Evolutionary conservation across 106 monocot genomes (phyloP), one percentile per base, ranked within the genome.

Genomic region (Narthecium ossifragum): DNA sequence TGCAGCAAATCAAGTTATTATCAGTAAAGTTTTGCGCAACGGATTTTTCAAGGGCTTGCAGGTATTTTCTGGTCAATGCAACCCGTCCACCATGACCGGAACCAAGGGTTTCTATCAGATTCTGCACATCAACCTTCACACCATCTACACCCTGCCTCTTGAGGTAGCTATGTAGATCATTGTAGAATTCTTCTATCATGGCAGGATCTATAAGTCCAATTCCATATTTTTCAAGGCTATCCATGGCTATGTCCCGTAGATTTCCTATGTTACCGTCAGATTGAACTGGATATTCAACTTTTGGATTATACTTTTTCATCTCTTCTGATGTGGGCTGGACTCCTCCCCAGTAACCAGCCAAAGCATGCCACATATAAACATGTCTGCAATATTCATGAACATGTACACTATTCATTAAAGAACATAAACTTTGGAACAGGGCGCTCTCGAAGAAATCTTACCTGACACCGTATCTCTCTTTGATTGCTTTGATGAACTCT

Each of bases 341-440:
- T 14, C 76, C 76, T 45, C 76, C 70, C 76, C 63, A 76, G 51
- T 70, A 76, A n/a, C 70, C 76, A 47, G 34, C 59, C 46, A 76
- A 70, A 21, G 76, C 76, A 70, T 76, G 76, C 70, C 68, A 76
- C 52, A 70, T 46, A 32, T 64, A 70, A 21, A 76, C 76, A 65
- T 46, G 63, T 45, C 51, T 64, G 64, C 7, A 64, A 14, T 18
- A n/a, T n/a, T n/a, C n/a, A n/a, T n/a, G n/a, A n/a, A n/a, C n/a
- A n/a, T n/a, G n/a, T n/a, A n/a, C n/a, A n/a, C n/a, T n/a, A n/a
- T n/a, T n/a, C n/a, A n/a, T n/a, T n/a, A n/a, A n/a, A n/a, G n/a
- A n/a, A n/a, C n/a, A n/a, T n/a, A n/a, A n/a, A n/a, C n/a, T n/a
- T n/a, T n/a, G n/a, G n/a, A n/a, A n/a, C n/a, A n/a, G n/a, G n/a